Evolutionary conservation across 148 eudicot species (phyloP), one percentile per base, ranked within the genome.

Genomic region (Fagopyrum tataricum): DNA sequence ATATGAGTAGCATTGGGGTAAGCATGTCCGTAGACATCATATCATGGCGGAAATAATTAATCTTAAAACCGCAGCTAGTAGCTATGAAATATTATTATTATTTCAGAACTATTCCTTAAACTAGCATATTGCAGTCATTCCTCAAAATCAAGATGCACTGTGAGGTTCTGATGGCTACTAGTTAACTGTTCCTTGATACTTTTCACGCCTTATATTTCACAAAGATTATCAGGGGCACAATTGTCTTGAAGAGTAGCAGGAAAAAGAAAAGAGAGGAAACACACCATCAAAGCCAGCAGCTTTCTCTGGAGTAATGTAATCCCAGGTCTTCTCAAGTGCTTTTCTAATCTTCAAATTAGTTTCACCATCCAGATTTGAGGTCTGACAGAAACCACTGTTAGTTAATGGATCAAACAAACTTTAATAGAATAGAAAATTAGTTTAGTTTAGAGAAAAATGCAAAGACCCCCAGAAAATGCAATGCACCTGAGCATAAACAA

Each of bases 241-340:
- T 31, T 14, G 14, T 62, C 42, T 37, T 31, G 11, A 4, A 44
- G 10, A 31, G 37, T 37, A 62, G 44, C 18, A 37, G 44, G 42
- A 14, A 31, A 11, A 58, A 58, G 20, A 23, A 39, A 14, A 14
- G 23, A 15, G 70, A 41, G 47, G 53, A 17, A 59, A 43, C 72
- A 6, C 70, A 95, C 99, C 99, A 88, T 84, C 87, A 55, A 95
- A 95, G 78, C 88, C 94, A 55, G 84, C 81, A 44, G 89, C 94
- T 79, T 87, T 95, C 66, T 87, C 97, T 46, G 92, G 89, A 18
- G 83, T 72, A 73, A 92, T 77, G 59, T 84, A 88, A 81, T 95
- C 99, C 99, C 99, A 95, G 10, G 99, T 95, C 85, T 90, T 92
- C 74, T 95, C 99, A 78, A 88, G 76, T 66, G 97, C 99, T 84